phyloP scores from a whole-genome alignment of 495 filamentous ascomycete genomes.

The Penicillium cinerascens region DNA sequence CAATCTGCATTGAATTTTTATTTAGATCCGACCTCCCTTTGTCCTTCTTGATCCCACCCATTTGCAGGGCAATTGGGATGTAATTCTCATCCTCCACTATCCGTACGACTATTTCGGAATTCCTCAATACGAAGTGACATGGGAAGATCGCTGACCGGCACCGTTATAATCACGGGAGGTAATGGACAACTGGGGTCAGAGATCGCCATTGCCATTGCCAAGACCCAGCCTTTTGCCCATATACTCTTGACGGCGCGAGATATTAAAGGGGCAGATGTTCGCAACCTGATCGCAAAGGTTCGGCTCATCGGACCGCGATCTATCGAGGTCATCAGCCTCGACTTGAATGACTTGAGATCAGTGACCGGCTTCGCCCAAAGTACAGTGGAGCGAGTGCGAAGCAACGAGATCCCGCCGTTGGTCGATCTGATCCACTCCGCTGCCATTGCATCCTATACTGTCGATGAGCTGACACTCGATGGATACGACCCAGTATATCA shows the following conservation, averaged over 20 bases:
- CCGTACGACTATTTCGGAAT: not conserved
- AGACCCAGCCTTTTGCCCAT: conserved; percentile 38
- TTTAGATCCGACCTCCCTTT: not conserved
- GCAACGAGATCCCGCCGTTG: conserved; percentile 38
- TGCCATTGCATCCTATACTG: conserved; percentile 35
- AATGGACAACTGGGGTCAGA: conserved; percentile 39
- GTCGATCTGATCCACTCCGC: conserved; percentile 37
- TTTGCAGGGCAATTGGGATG: not conserved
- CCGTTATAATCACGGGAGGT: conserved; percentile 43
- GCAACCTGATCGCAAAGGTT: conserved; percentile 26
- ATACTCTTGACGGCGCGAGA: conserved; percentile 35
- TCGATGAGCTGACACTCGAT: conserved; percentile 34
- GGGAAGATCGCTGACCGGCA: conserved; percentile 38
- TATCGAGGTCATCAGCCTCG: conserved; percentile 33
- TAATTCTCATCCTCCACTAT: not conserved
- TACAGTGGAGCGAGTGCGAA: conserved; percentile 36
- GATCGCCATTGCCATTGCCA: conserved; percentile 39
- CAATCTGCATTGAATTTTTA: not conserved
- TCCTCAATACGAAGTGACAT: conserved; percentile 14
- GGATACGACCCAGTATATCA: conserved; percentile 42
- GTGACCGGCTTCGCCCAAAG: conserved; percentile 30
- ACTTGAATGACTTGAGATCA: conserved; percentile 35
- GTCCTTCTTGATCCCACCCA: not conserved
- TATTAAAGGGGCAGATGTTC: conserved; percentile 31
- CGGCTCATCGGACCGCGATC: conserved; percentile 40